A percentile compares a stretch with the other conserved stretches of the same genome.
phyloP scores from a whole-genome alignment of 352 stramenopile species.

The Pythium periplocum region DNA sequence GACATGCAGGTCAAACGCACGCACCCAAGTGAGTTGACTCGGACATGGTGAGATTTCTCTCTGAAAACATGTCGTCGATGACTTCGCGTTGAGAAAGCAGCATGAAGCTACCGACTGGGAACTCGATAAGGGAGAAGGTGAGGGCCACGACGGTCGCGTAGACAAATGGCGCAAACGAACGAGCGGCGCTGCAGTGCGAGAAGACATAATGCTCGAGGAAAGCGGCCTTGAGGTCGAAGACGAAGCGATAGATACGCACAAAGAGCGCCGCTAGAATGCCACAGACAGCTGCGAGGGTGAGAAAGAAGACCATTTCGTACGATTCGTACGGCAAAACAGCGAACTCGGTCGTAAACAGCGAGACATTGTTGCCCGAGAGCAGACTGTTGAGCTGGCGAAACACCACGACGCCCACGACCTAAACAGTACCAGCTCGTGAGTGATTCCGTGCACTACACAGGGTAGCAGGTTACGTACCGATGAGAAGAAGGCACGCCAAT shows the following conservation, averaged over 20 bases:
- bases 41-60: slow-evolving; percentile 35
- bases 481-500: slow-evolving; percentile 88
- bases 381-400: slow-evolving; percentile 73
- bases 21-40: no score
- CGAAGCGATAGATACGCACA: slow-evolving; percentile 52
- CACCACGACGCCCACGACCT: slow-evolving; percentile 62
- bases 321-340: slow-evolving; percentile 63
- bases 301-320: slow-evolving; percentile 72
- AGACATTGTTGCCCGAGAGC: slow-evolving; percentile 48
- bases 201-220: slow-evolving; percentile 34
- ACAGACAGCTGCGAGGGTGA: slow-evolving; percentile 76
- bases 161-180: slow-evolving; percentile 43
- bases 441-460: no score
- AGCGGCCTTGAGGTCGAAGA: slow-evolving; percentile 36
- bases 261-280: slow-evolving; percentile 81
- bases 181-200: slow-evolving; percentile 14
- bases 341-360: slow-evolving; percentile 80
- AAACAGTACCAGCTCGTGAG: no score
- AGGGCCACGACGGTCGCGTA: slow-evolving; percentile 65
- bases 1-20: no score
- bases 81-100: slow-evolving; percentile 63
- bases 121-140: slow-evolving; percentile 65
- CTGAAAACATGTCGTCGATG: slow-evolving; percentile 87
- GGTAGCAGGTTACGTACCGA: slow-evolving; percentile 29
- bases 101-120: slow-evolving; percentile 77